Percentiles rank a stretch among this genome's conserved stretches.
phyloP scores from a whole-genome alignment of 2,329 filamentous ascomycete genomes.

The Diplodia seriata region DNA sequence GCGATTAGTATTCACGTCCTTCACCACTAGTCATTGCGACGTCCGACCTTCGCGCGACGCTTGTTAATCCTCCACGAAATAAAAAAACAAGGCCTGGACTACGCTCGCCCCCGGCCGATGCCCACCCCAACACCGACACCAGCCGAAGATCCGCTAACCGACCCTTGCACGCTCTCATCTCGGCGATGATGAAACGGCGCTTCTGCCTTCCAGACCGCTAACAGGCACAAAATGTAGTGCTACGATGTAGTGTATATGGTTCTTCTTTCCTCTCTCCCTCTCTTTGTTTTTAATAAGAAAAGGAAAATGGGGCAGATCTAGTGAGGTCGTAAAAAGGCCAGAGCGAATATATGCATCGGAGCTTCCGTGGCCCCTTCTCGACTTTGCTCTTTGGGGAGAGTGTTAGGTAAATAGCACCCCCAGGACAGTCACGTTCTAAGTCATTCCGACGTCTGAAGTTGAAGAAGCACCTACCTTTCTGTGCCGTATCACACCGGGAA shows the following conservation, averaged over 20 bases:
- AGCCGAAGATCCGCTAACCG: background rate
- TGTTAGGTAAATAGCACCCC: background rate
- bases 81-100: background rate
- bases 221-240: background rate
- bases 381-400: background rate
- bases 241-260: no score
- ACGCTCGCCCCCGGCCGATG: background rate
- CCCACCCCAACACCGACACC: background rate
- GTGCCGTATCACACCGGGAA: background rate
- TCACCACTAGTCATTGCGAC: background rate
- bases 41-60: background rate
- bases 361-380: background rate
- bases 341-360: background rate
- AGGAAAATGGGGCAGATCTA: no score
- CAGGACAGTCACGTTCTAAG: background rate
- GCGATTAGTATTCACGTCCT: background rate
- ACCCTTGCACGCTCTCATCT: background rate
- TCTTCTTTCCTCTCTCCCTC: background rate
- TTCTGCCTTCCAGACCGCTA: background rate
- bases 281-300: background rate
- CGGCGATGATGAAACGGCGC: background rate
- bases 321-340: background rate
- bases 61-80: background rate
- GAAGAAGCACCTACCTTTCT: background rate
- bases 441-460: slow-evolving; percentile 1